These are phyloP conservation scores for Marasmius sp. DNA, from an alignment of 1,284 basidiomycete species.

Conservation along the genomic window DNA sequence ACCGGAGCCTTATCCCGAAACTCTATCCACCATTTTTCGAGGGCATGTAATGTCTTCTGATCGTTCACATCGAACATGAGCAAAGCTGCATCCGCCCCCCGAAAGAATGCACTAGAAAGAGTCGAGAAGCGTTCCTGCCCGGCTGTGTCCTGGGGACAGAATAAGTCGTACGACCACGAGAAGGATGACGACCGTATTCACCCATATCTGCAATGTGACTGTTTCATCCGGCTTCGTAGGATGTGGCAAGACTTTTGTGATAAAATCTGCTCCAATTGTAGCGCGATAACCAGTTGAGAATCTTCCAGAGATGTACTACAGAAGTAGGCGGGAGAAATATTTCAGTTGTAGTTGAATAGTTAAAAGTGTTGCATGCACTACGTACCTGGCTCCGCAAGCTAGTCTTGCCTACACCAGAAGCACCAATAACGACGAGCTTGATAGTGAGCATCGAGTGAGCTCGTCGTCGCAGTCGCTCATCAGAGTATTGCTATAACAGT, in stretches of 20 bases:
- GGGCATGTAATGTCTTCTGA: slow-evolving; percentile 53
- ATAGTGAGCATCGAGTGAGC: slow-evolving; percentile 55
- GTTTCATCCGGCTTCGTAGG: slow-evolving; percentile 49
- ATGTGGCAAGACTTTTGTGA: slow-evolving; percentile 68
- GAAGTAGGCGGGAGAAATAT: slow-evolving; percentile 1
- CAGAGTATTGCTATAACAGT: not conserved
- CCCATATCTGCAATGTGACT: slow-evolving; percentile 80
- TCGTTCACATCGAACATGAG: slow-evolving; percentile 78
- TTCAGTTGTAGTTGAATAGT: not conserved
- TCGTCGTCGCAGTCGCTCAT: slow-evolving; percentile 7
- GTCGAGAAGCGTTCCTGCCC: slow-evolving; percentile 84
- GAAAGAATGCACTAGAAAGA: slow-evolving; percentile 78
- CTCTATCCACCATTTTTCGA: slow-evolving; percentile 77
- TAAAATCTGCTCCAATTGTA: slow-evolving; percentile 84
- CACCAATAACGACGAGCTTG: slow-evolving; percentile 76
- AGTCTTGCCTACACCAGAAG: slow-evolving; percentile 78
- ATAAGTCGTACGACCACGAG: slow-evolving; percentile 11
- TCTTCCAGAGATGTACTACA: slow-evolving; percentile 69
- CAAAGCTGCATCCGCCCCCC: slow-evolving; percentile 79
- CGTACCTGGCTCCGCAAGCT: slow-evolving; percentile 69
- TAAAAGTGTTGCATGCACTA: slow-evolving; percentile 4
- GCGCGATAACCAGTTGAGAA: slow-evolving; percentile 77
- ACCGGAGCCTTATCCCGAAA: slow-evolving; percentile 69
- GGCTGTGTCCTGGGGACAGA: slow-evolving; percentile 58
- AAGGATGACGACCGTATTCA: slow-evolving; percentile 31